Base-by-base conservation (phyloP, 257 asterid species). In the Solanum gandarillasii region DNA sequence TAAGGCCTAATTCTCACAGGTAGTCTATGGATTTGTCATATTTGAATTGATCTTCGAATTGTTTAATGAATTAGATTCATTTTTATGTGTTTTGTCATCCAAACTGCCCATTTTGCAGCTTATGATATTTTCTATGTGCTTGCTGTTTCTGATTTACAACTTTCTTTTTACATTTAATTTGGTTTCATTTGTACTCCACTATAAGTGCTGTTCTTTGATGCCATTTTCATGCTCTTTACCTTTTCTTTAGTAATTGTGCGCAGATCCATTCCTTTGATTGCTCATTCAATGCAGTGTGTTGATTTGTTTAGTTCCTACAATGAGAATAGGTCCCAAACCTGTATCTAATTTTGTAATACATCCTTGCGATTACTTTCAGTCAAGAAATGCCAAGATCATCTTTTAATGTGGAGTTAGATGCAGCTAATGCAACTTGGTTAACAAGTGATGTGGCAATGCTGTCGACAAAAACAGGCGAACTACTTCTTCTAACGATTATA, bases 381-480 rank as follows among this genome's bases (percentile, higher is more conserved):
- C 98, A 90, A 89, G 99, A 97, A 88, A 93, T 94, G 93, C 93
- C 93, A 86, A 93, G 97, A 89, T 92, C 98, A 88, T 93, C 93
- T 89, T 94, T 97, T 91, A 89, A 89, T 89, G 94, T 92, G 87
- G 99, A 97, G 95, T 96, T 95, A 76, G 99, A 97, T 92, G 98
- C 98, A 39, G 94, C 98, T 89, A 93, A 92, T 90, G 98, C 98
- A 35, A 92, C 98, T 10, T 97, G 99, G 99, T 90, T 97, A 88
- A 88, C 98, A 82, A 94, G 92, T 94, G 98, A 97, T 91, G 99
- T 97, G 87, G 99, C 95, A 35, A 91, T 97, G 93, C 92, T 97
- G 90, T 97, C 99, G 36, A 90, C 99, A 86, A 97, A 95, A 91
- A 92, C 96, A 20, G 99, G 99, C 91, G 99, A 97, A 88, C 93